Evolutionary conservation across 495 filamentous ascomycete species (phyloP).

Genomic region (Aspergillus bertholletiae): DNA sequence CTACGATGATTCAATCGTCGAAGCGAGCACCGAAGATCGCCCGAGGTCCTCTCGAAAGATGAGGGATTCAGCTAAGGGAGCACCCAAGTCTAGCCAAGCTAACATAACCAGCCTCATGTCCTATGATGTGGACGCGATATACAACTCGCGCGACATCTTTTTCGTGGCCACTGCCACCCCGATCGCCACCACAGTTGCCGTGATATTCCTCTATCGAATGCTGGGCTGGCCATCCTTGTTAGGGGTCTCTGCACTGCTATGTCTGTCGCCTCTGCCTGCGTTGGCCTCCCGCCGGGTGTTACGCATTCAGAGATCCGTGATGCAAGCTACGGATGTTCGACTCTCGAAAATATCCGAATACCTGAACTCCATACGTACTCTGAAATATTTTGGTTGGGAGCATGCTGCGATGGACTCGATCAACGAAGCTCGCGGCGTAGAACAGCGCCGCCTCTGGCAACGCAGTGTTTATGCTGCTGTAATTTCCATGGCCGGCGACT

Average conservation of each 20-base stretch:
- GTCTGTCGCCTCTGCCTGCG: slow-evolving; percentile 35
- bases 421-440: slow-evolving; percentile 35
- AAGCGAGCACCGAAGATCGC: slow-evolving; percentile 6
- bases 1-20: slow-evolving; percentile 19
- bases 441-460: slow-evolving; percentile 45
- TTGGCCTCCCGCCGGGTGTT: slow-evolving; percentile 32
- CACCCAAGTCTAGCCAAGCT: slow-evolving; percentile 33
- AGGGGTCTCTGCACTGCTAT: slow-evolving; percentile 35
- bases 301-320: slow-evolving; percentile 37
- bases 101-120: slow-evolving; percentile 50
- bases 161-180: slow-evolving; percentile 31
- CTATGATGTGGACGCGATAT: slow-evolving; percentile 45
- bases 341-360: slow-evolving; percentile 49
- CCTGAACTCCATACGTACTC: slow-evolving; percentile 42
- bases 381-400: slow-evolving; percentile 54
- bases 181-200: slow-evolving; percentile 29
- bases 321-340: slow-evolving; percentile 45
- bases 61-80: slow-evolving; percentile 18
- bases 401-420: slow-evolving; percentile 39
- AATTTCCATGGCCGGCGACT: slow-evolving; percentile 25
- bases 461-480: slow-evolving; percentile 35
- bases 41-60: slow-evolving; percentile 12
- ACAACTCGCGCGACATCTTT: slow-evolving; percentile 39
- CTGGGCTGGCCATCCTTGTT: slow-evolving; percentile 45
- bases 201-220: slow-evolving; percentile 41